Conservation (phyloP, 1,284 basidiomycete genomes). For the Rhodotorula glutinis region DNA sequence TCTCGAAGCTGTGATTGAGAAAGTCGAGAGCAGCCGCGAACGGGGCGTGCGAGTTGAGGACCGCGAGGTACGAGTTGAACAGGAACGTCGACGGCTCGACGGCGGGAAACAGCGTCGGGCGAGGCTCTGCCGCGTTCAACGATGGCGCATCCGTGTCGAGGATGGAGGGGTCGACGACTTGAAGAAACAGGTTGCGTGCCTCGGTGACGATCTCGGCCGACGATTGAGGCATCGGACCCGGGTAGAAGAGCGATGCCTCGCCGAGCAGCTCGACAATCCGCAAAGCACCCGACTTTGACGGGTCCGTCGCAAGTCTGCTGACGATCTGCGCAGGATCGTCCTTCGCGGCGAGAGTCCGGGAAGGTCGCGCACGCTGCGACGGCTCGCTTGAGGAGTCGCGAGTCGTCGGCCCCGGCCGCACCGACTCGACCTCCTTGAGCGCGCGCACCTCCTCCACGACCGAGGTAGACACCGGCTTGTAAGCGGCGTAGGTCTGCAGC, state of each 20-base stretch:
- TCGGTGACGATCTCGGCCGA: slow-evolving; percentile 70
- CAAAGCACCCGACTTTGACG: neutral
- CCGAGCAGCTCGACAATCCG: slow-evolving; percentile 31
- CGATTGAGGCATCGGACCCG: slow-evolving; percentile 60
- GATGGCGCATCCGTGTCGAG: neutral
- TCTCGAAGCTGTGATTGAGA: slow-evolving; percentile 18
- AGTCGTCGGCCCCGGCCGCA: neutral
- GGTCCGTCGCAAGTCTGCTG: neutral
- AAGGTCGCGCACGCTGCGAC: slow-evolving; percentile 1
- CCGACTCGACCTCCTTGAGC: neutral
- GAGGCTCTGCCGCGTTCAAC: neutral
- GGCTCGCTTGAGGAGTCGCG: neutral
- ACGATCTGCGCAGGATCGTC: slow-evolving; percentile 18
- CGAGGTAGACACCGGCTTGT: slow-evolving; percentile 51
- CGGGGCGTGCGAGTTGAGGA: slow-evolving; percentile 56
- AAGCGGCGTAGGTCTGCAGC: slow-evolving; percentile 83
- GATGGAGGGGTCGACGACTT: slow-evolving; percentile 54
- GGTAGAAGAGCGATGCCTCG: slow-evolving; percentile 36
- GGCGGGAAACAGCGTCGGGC: slow-evolving; percentile 54
- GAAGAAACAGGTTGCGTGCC: slow-evolving; percentile 64
- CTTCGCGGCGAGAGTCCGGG: neutral
- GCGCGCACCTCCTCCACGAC: no score
- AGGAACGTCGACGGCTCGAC: slow-evolving; percentile 64
- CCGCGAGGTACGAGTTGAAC: slow-evolving; percentile 76
- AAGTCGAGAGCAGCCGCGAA: slow-evolving; percentile 55